Evolutionary conservation across 2,329 filamentous ascomycete species (phyloP).

Genomic region (Geosmithia morbida): DNA sequence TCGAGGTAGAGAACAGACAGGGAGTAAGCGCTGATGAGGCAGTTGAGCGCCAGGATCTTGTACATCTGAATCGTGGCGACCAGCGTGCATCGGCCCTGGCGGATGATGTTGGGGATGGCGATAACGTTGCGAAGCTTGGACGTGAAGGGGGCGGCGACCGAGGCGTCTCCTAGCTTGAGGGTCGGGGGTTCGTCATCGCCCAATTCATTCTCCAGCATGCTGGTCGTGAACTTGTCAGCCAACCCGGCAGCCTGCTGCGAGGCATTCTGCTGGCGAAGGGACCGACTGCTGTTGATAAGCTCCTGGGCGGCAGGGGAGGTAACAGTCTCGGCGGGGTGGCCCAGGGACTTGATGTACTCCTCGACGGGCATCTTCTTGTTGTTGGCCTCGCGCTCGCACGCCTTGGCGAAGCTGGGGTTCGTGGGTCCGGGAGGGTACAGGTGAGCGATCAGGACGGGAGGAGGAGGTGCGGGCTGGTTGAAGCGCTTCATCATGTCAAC

Average conservation of each 20-base stretch:
- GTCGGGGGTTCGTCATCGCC: constrained; percentile 85
- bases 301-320: constrained; percentile 51
- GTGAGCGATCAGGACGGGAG: constrained; percentile 85
- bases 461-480: constrained; percentile 84
- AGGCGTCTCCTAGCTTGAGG: constrained; percentile 94
- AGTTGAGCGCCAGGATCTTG: constrained; percentile 97
- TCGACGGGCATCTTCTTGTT: constrained; percentile 57
- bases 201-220: constrained; percentile 82
- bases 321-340: constrained; percentile 44
- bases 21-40: constrained; percentile 94
- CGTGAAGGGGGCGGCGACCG: constrained; percentile 92
- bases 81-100: constrained; percentile 91
- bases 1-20: constrained; percentile 92
- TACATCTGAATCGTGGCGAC: constrained; percentile 99
- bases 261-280: constrained; percentile 39
- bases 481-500: constrained; percentile 82
- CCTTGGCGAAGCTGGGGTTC: constrained; percentile 92
- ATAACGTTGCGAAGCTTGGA: constrained; percentile 95
- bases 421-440: constrained; percentile 79
- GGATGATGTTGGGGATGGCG: constrained; percentile 95
- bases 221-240: constrained; percentile 72
- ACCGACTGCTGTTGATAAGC: constrained; percentile 27
- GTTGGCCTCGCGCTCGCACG: constrained; percentile 72
- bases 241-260: constrained; percentile 61
- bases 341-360: constrained; percentile 38